Evolutionary conservation across 768 basidiomycete species (phyloP).

Genomic region (Mycena belliarum): DNA sequence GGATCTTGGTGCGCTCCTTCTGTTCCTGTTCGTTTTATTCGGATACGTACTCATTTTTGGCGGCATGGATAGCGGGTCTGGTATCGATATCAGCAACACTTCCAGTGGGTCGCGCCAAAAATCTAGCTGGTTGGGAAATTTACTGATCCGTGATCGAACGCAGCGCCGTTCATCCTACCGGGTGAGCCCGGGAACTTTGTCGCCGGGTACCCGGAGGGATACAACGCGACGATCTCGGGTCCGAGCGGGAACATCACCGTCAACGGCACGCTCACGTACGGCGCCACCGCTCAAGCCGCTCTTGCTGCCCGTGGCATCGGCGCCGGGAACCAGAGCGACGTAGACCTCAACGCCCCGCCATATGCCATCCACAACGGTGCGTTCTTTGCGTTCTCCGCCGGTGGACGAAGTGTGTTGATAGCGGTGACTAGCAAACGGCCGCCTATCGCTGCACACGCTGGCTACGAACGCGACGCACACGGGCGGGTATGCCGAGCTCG

Average conservation of each 20-base stretch:
- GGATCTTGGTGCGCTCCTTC: conserved; percentile 48
- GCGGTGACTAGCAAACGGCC: conserved; percentile 43
- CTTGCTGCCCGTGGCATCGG: conserved; percentile 49
- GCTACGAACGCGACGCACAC: conserved; percentile 74
- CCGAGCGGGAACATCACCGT: conserved; percentile 76
- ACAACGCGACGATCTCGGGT: conserved; percentile 61
- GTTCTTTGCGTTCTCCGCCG: conserved; percentile 15
- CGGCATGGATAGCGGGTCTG: conserved; percentile 48
- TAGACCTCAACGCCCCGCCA: conserved; percentile 58
- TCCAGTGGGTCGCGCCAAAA: not conserved
- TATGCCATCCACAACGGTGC: conserved; percentile 75
- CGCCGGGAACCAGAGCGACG: conserved; percentile 45
- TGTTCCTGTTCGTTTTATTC: too few species aligned
- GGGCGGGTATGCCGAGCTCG: conserved; percentile 61
- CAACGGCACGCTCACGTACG: conserved; percentile 62
- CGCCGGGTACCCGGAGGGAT: conserved; percentile 71
- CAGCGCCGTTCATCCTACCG: conserved; percentile 53
- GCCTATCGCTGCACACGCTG: conserved; percentile 55
- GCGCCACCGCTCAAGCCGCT: conserved; percentile 10
- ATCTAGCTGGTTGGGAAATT: not conserved
- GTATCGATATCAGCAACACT: conserved; percentile 56
- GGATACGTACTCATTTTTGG: not conserved
- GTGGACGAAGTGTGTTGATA: not conserved
- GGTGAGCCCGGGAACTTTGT: conserved; percentile 55
- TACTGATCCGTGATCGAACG: not conserved